Conservation (phyloP, 495 filamentous ascomycete species). For the Neurospora sp. region DNA sequence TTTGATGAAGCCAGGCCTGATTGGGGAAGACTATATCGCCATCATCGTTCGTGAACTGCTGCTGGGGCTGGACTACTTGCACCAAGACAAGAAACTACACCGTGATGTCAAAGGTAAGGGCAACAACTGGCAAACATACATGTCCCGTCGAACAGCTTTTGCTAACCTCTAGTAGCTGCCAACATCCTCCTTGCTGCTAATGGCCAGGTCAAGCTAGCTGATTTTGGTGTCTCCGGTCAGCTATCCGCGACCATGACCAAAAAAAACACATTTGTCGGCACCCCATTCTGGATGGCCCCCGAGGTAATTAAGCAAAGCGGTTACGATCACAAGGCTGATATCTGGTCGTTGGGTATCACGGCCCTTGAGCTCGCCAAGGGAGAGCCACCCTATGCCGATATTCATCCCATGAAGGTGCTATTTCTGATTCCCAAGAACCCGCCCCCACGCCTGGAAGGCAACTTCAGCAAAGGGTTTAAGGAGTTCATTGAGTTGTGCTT, state of each 20-base stretch:
- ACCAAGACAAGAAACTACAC: slow-evolving; percentile 91
- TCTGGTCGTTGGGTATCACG: slow-evolving; percentile 98
- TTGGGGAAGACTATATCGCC: slow-evolving; percentile 86
- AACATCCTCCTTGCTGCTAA: slow-evolving; percentile 80
- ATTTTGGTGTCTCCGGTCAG: slow-evolving; percentile 96
- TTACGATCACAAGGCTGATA: slow-evolving; percentile 97
- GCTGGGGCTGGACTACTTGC: slow-evolving; percentile 83
- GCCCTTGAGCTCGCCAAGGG: slow-evolving; percentile 88
- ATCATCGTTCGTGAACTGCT: slow-evolving; percentile 89
- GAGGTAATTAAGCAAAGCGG: slow-evolving; percentile 98
- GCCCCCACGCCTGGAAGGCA: slow-evolving; percentile 70
- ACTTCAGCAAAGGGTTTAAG: slow-evolving; percentile 85
- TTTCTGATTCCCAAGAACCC: slow-evolving; percentile 96
- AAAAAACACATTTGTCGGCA: slow-evolving; percentile 98
- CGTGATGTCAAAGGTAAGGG: slow-evolving; percentile 85
- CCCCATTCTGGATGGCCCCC: slow-evolving; percentile 99
- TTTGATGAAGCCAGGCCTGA: slow-evolving; percentile 83
- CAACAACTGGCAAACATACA: neutral
- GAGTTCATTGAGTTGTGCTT: slow-evolving; percentile 87
- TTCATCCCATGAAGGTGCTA: slow-evolving; percentile 97
- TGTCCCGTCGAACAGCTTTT: neutral
- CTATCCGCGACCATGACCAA: slow-evolving; percentile 99
- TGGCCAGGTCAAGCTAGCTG: slow-evolving; percentile 92
- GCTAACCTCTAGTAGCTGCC: slow-evolving; percentile 48
- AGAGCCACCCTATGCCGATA: slow-evolving; percentile 91